Conservation (phyloP, 768 basidiomycete species). For the Russula abietina region DNA sequence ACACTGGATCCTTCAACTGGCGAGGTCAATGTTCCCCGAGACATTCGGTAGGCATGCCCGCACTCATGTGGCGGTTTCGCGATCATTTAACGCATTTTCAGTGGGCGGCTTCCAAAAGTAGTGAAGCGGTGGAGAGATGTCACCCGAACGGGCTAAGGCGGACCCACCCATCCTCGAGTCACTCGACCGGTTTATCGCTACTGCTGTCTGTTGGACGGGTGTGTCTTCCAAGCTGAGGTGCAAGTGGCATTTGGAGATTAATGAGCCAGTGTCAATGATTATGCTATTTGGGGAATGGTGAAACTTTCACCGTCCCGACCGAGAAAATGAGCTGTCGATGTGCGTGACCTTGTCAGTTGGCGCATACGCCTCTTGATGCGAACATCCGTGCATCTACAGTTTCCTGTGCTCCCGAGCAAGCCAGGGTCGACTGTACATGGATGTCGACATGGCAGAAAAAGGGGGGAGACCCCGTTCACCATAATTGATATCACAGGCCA, state of each 20-base stretch:
- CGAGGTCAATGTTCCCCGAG: constrained; percentile 45
- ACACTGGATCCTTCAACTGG: constrained; percentile 43
- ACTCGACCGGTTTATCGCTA: neutral
- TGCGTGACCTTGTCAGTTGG: neutral
- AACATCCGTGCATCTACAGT: neutral
- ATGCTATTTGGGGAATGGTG: neutral
- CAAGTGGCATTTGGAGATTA: neutral
- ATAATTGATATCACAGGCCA: neutral
- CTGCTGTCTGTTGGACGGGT: neutral
- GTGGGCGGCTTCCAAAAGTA: constrained; percentile 26
- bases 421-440: neutral
- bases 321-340: neutral
- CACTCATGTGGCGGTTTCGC: neutral
- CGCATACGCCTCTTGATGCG: neutral
- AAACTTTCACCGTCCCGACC: neutral
- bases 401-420: neutral
- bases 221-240: neutral
- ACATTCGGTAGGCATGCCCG: constrained; percentile 8
- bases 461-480: neutral
- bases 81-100: constrained; percentile 4
- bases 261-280: constrained; percentile 1
- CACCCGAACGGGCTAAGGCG: neutral
- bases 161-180: neutral
- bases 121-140: constrained; percentile 27
- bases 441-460: neutral